phyloP scores from a whole-genome alignment of 148 eudicot genomes.

The Pharnaceum exiguum region DNA sequence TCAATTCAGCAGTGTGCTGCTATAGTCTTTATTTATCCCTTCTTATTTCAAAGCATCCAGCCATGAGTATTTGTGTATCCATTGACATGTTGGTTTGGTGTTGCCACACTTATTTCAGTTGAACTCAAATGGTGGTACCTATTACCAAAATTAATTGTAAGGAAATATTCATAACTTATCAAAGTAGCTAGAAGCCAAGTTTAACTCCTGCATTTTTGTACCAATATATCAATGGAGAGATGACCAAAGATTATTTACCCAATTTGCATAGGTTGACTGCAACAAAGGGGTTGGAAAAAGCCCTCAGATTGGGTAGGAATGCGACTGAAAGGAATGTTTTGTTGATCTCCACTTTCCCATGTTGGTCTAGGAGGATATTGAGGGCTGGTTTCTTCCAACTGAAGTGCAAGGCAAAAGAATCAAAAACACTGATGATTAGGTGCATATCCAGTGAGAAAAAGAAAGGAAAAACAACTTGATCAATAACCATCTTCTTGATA shows the following conservation, averaged over 20 bases:
- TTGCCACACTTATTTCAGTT: conserved; percentile 20
- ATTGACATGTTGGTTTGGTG: conserved; percentile 29
- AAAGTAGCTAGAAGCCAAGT: too few relatives aligned
- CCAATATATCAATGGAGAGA: too few relatives aligned
- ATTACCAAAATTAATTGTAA: not conserved
- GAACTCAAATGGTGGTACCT: conserved; percentile 34
- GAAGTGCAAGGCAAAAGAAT: not conserved
- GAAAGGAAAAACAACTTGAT: too few relatives aligned
- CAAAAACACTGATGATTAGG: not conserved
- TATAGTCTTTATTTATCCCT: not conserved
- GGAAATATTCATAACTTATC: not conserved
- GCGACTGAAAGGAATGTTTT: conserved; percentile 27
- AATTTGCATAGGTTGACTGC: conserved; percentile 28
- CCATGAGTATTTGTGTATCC: conserved; percentile 39
- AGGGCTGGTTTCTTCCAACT: conserved; percentile 48
- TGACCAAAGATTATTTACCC: conserved; percentile 35
- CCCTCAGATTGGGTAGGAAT: conserved; percentile 41
- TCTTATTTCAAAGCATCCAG: conserved; percentile 43
- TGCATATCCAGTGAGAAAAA: not conserved
- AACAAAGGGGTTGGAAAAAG: conserved; percentile 42
- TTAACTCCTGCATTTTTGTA: too few relatives aligned
- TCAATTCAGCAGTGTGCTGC: not conserved
- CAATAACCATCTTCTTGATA: too few relatives aligned
- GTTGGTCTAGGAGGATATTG: conserved; percentile 21
- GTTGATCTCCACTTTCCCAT: conserved; percentile 50